Evolutionary conservation across 2,329 filamentous ascomycete species (phyloP).

Genomic region (Pseudocercospora pini-densiflorae): DNA sequence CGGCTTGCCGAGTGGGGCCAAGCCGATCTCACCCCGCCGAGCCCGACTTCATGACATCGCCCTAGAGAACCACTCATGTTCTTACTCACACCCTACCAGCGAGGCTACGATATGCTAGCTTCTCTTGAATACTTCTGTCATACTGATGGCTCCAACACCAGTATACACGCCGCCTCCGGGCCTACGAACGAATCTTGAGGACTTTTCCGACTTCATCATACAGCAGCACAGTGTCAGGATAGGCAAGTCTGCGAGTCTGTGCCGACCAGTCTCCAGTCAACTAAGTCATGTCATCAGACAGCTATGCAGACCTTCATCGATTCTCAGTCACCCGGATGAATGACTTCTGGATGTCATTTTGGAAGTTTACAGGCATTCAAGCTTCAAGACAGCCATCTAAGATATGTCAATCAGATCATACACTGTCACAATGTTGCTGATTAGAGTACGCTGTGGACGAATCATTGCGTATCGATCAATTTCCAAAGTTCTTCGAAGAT

Average conservation of each 20-base stretch:
- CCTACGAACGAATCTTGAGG: constrained; percentile 18
- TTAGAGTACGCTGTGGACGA: constrained; percentile 16
- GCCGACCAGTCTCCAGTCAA: too few relatives aligned
- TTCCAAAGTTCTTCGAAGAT: constrained; percentile 21
- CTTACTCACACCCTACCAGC: not conserved
- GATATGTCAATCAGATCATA: constrained; percentile 2
- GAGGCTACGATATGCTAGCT: not conserved
- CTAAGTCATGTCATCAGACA: not conserved
- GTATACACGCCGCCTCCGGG: constrained; percentile 17
- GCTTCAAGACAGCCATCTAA: constrained; percentile 17
- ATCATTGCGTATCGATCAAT: constrained; percentile 13
- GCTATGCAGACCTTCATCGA: constrained; percentile 20
- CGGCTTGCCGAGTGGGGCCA: constrained; percentile 1
- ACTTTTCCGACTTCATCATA: constrained; percentile 16
- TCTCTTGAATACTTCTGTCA: too few relatives aligned
- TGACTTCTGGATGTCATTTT: constrained; percentile 25
- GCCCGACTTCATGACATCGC: not conserved
- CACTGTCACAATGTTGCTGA: not conserved
- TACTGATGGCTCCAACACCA: constrained; percentile 10
- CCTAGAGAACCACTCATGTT: not conserved
- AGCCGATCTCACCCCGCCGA: not conserved
- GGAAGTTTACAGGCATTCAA: constrained; percentile 21
- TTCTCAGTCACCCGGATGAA: constrained; percentile 24
- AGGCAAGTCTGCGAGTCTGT: not conserved
- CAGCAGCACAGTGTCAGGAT: constrained; percentile 9